Conservation (phyloP, 768 basidiomycete genomes). For the Lactifluus rugatus region DNA sequence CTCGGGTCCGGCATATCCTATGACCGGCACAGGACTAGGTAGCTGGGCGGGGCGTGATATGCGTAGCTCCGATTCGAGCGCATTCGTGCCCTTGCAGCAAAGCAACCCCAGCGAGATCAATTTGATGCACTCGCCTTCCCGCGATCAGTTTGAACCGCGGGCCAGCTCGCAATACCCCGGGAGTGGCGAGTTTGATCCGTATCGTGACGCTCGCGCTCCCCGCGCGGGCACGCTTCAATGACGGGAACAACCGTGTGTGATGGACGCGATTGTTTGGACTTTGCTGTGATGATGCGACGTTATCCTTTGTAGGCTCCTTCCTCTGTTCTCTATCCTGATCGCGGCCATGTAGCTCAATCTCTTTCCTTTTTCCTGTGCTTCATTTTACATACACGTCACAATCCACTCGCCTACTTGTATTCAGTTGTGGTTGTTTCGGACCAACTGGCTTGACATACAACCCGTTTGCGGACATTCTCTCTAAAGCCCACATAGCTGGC, state of each 20-base stretch:
- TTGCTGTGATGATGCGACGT: not conserved
- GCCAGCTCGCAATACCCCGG: conserved; percentile 17
- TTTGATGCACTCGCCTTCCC: conserved; percentile 30
- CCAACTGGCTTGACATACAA: not conserved
- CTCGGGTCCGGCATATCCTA: conserved; percentile 29
- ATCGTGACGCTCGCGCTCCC: conserved; percentile 23
- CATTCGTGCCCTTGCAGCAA: conserved; percentile 64
- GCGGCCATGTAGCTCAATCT: not conserved
- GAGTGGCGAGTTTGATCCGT: conserved; percentile 32
- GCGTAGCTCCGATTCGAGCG: conserved; percentile 53
- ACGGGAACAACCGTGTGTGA: conserved; percentile 3
- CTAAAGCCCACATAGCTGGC: not conserved
- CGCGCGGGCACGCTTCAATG: conserved; percentile 21
- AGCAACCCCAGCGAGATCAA: conserved; percentile 41
- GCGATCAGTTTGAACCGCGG: conserved; percentile 25
- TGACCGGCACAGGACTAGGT: conserved; percentile 27
- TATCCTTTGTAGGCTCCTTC: not conserved
- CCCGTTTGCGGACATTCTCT: conserved; percentile 5
- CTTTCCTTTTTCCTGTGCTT: not conserved
- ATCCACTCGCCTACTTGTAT: not conserved
- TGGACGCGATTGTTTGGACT: not conserved
- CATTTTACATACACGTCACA: not conserved
- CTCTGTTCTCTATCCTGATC: not conserved
- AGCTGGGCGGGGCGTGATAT: conserved; percentile 25
- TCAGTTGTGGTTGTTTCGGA: not conserved